phyloP scores from a whole-genome alignment of 495 filamentous ascomycete genomes.

The Monascus purpureus region DNA sequence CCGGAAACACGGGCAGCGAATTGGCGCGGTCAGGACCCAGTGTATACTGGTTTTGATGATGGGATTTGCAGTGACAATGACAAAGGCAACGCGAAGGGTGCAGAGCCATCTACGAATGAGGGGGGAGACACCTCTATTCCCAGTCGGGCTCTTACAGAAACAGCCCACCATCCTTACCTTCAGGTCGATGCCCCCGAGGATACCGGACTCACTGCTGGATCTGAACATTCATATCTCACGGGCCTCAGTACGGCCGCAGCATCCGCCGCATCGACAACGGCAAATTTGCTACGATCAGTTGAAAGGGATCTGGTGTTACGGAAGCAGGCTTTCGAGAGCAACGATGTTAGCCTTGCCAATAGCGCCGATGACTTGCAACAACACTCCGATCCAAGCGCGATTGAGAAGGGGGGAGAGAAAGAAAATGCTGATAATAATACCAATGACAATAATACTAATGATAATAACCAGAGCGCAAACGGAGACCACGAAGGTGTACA shows the following conservation, averaged over 20 bases:
- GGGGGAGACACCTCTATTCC: too few species aligned
- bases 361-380: constrained; percentile 41
- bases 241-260: constrained; percentile 3
- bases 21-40: constrained; percentile 44
- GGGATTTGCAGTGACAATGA: too few species aligned
- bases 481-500: constrained; percentile 18
- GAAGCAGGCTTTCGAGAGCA: constrained; percentile 43
- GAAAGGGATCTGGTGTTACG: constrained; percentile 53
- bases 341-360: constrained; percentile 50
- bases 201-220: not conserved
- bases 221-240: constrained; percentile 2
- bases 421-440: too few species aligned
- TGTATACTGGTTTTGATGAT: too few species aligned
- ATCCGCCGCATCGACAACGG: constrained; percentile 4
- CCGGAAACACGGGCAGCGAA: constrained; percentile 54
- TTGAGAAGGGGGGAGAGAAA: constrained; percentile 4
- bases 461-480: too few species aligned
- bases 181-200: too few species aligned
- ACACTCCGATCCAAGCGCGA: not conserved
- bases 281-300: constrained; percentile 10
- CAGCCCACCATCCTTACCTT: too few species aligned
- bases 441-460: too few species aligned
- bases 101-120: too few species aligned
- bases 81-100: too few species aligned
- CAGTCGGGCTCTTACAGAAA: too few species aligned